Conservation (phyloP, 176 grass and related monocot genomes). For the Oropetium thomaeum region DNA sequence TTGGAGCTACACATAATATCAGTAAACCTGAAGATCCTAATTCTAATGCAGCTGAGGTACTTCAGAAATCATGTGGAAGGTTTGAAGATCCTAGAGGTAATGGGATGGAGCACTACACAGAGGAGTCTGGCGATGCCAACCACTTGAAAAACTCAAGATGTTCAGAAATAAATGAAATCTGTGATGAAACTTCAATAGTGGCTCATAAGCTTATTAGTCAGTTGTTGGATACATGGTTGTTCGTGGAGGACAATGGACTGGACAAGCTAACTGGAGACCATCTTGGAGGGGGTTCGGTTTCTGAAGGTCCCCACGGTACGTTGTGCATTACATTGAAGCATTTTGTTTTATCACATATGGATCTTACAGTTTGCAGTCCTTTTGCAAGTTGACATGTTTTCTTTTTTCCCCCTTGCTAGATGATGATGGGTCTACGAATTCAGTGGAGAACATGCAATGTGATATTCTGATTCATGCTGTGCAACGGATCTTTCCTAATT, state of each 20-base stretch:
- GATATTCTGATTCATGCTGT: slow-evolving; percentile 54
- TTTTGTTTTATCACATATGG: background rate
- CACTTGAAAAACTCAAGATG: slow-evolving; percentile 10
- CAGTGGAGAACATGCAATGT: slow-evolving; percentile 7
- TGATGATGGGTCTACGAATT: slow-evolving; percentile 10
- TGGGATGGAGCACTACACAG: background rate
- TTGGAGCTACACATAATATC: background rate
- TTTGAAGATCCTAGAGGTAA: background rate
- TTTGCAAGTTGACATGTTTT: slow-evolving; percentile 3
- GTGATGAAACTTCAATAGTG: slow-evolving; percentile 51
- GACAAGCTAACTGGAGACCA: slow-evolving; percentile 29
- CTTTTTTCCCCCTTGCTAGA: slow-evolving; percentile 30
- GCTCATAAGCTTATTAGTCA: slow-evolving; percentile 52
- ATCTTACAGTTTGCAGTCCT: background rate
- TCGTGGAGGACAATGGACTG: slow-evolving; percentile 22
- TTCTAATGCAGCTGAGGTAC: background rate
- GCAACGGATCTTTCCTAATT: slow-evolving; percentile 48
- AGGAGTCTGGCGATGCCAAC: background rate
- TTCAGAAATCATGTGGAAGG: background rate
- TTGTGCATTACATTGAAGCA: slow-evolving; percentile 5
- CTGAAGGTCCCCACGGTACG: slow-evolving; percentile 32
- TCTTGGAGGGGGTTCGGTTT: slow-evolving; percentile 36
- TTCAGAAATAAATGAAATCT: slow-evolving; percentile 34
- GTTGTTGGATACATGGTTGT: slow-evolving; percentile 51
- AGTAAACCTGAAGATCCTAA: slow-evolving; percentile 11